Conservation (phyloP, 108 stramenopile species). For the Schizochytrium sp. region DNA sequence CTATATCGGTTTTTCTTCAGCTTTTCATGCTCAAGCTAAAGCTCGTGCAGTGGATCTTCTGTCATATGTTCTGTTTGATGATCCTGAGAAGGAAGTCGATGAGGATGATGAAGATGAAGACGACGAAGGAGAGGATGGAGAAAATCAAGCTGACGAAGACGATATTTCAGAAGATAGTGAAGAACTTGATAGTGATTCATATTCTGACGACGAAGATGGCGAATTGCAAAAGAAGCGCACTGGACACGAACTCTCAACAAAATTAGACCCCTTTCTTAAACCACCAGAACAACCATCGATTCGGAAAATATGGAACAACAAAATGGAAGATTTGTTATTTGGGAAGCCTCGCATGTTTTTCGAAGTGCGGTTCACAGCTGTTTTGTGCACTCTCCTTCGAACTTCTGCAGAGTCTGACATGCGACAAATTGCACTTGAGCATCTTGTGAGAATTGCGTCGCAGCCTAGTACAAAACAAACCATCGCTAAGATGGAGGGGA, state of each 20-base stretch:
- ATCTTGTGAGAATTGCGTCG: background rate
- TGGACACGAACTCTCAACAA: background rate
- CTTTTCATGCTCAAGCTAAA: conserved; percentile 30
- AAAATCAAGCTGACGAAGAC: background rate
- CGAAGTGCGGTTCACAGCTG: background rate
- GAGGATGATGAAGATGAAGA: background rate
- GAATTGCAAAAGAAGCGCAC: background rate
- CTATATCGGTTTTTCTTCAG: conserved; percentile 9
- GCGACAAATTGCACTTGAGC: background rate
- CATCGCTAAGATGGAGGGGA: conserved; percentile 52
- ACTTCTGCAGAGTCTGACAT: background rate
- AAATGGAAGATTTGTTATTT: conserved; percentile 22
- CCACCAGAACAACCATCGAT: background rate
- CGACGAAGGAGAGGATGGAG: conserved; percentile 30
- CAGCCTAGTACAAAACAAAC: background rate
- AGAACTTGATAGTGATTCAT: background rate
- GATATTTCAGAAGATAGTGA: background rate
- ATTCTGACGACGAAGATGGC: background rate
- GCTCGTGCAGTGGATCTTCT: conserved; percentile 19
- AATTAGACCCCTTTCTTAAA: background rate
- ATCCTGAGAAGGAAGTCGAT: conserved; percentile 16
- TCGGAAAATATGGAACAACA: conserved; percentile 3
- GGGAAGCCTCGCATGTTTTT: background rate
- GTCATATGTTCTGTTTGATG: conserved; percentile 6
- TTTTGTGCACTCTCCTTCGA: conserved; percentile 5